phyloP scores from a whole-genome alignment of 164 flowering plant species.

The Annona squamosa region DNA sequence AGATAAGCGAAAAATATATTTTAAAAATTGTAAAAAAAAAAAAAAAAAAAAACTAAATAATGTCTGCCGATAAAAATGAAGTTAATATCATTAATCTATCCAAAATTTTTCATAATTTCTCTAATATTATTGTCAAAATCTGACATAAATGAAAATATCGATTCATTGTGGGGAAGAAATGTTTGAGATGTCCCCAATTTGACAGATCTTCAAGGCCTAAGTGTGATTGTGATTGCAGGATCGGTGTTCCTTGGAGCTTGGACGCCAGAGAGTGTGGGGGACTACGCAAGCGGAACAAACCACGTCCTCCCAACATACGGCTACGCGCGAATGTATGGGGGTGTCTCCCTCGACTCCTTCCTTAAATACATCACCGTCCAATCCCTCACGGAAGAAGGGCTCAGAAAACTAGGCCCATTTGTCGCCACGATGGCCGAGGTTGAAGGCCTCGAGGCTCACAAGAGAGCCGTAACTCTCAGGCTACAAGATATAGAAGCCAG shows the following conservation, averaged over 20 bases:
- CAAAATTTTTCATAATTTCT: too few species aligned
- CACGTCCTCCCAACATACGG: constrained; percentile 98
- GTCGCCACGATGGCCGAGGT: constrained; percentile 92
- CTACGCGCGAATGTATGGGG: constrained; percentile 90
- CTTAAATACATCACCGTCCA: constrained; percentile 83
- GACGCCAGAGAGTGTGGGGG: constrained; percentile 98
- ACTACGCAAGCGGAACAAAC: constrained; percentile 96
- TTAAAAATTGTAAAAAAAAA: too few species aligned
- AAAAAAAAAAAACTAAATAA: too few species aligned
- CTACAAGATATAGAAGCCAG: constrained; percentile 67
- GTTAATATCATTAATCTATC: too few species aligned
- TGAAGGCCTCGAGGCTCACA: constrained; percentile 94
- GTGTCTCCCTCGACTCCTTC: constrained; percentile 89
- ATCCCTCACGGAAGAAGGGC: constrained; percentile 88
- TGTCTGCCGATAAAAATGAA: too few species aligned
- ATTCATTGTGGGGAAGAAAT: too few species aligned
- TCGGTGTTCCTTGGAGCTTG: constrained; percentile 90
- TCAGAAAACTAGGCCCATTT: constrained; percentile 70
- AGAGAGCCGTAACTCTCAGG: constrained; percentile 85
- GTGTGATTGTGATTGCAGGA: constrained; percentile 36
- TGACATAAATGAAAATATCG: too few species aligned
- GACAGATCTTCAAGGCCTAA: not conserved
- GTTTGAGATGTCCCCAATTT: too few species aligned
- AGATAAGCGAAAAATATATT: too few species aligned
- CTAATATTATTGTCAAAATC: too few species aligned